Base-by-base conservation (phyloP, 805 yeast species). In the Kockiozyma suomiensis region DNA sequence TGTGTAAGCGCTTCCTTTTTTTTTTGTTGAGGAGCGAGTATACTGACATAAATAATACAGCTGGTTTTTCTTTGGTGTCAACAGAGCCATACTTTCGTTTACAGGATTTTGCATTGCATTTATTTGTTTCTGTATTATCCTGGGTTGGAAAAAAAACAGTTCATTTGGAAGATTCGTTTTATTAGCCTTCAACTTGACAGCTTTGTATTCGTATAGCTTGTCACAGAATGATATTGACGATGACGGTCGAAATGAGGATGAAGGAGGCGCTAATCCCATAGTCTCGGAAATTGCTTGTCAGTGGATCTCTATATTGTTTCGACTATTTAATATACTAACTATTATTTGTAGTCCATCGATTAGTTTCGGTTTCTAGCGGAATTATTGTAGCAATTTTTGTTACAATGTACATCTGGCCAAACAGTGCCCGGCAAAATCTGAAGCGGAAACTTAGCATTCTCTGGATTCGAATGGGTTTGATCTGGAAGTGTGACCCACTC, bases 401-500 rank as follows among this genome's bases (percentile, higher is more conserved):
- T 73, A 85, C 93, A 0, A 74, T 85, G 26, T 59, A 61, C 32
- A 57, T 62, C 37, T 62, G 65, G 53, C 96, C 96, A 4, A 85
- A 85, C 70, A 84, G 89, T 68, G 96, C 96, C 0, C 77, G 96
- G 47, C 77, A 83, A 13, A 75, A 90, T 52, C 74, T 89, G 60
- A 83, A 88, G 61, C 77, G 78, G 28, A 90, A 90, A 0, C 70
- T 89, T 21, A 82, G 90, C 0, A 74, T 85, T 1, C 75, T 88
- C 25, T 90, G 96, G 96, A 75, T 89, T 45, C 76, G 92, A 41
- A 79, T 89, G 80, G 96, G 96, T 1, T 79, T 90, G 26, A 79
- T 85, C 10, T 89, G 96, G 96, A 86, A 86, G 66, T 77, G 85
- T 50, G 93, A 88, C 65, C 90, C 93, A 1, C 74, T 88, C 63